These are phyloP conservation scores for Saturnispora quitensis DNA, from an alignment of 805 yeast species.

Conservation along the genomic window DNA sequence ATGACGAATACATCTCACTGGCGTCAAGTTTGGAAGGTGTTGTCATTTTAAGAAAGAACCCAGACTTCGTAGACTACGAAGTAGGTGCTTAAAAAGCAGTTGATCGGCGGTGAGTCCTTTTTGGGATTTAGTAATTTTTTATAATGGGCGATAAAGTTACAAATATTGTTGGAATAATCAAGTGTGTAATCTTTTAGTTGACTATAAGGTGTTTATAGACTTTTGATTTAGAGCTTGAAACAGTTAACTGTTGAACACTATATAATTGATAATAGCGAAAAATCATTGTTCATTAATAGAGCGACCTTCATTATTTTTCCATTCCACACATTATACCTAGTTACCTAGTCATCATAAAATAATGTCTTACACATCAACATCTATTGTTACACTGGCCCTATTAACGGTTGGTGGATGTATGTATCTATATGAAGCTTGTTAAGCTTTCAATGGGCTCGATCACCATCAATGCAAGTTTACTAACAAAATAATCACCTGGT, in stretches of 20 bases:
- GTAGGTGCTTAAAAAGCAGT: neutral
- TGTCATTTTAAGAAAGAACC: conserved; percentile 85
- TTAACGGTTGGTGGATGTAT: conserved; percentile 29
- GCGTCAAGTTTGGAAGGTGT: conserved; percentile 84
- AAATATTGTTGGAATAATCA: neutral
- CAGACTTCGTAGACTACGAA: conserved; percentile 53
- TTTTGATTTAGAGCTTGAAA: neutral
- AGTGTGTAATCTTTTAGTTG: neutral
- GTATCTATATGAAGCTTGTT: conserved; percentile 89
- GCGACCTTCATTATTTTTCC: neutral
- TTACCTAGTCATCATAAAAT: neutral
- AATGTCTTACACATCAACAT: conserved; percentile 10
- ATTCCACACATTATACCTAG: neutral
- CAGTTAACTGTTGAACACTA: neutral
- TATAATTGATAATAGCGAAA: neutral
- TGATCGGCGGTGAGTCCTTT: conserved; percentile 1
- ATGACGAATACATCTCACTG: conserved; percentile 81
- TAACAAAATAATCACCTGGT: neutral
- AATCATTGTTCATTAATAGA: neutral
- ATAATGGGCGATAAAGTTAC: neutral
- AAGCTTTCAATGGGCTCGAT: conserved; percentile 54
- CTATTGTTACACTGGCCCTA: conserved; percentile 9
- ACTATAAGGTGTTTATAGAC: neutral
- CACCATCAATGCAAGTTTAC: neutral
- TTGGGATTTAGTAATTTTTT: neutral